Conservation (phyloP, 2,329 filamentous ascomycete genomes). For the Venturia aucupariae region DNA sequence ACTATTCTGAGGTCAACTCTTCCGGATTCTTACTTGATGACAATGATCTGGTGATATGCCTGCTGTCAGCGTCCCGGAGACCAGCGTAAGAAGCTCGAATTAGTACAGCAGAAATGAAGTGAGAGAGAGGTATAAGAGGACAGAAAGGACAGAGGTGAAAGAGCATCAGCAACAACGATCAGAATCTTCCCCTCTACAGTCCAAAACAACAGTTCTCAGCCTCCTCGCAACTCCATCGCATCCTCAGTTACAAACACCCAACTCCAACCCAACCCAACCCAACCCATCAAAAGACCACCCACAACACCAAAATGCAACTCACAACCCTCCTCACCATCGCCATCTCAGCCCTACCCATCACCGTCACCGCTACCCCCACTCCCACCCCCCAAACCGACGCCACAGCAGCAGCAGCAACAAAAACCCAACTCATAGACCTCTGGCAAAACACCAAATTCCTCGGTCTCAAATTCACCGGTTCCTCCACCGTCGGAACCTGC, state of each 20-base stretch:
- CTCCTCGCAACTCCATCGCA: not conserved
- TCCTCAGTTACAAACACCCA: not conserved
- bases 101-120: not conserved
- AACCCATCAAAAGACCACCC: not conserved
- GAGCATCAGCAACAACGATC: not conserved
- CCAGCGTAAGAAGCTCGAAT: not conserved
- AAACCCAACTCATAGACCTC: conserved; percentile 11
- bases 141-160: not conserved
- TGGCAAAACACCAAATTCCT: conserved; percentile 13
- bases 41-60: not conserved
- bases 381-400: not conserved
- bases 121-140: not conserved
- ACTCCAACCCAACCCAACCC: not conserved
- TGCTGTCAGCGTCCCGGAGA: not conserved
- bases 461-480: conserved; percentile 15
- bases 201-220: not conserved
- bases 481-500: conserved; percentile 8
- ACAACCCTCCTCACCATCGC: conserved; percentile 10
- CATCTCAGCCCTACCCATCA: conserved; percentile 7
- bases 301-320: conserved; percentile 10
- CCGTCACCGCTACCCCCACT: not conserved
- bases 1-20: not conserved
- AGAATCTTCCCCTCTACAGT: not conserved
- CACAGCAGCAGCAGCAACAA: not conserved
- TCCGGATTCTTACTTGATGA: not conserved